These are phyloP conservation scores for Streptanthus diversifolius DNA, from an alignment of 345 rosid species.

Conservation along the genomic window DNA sequence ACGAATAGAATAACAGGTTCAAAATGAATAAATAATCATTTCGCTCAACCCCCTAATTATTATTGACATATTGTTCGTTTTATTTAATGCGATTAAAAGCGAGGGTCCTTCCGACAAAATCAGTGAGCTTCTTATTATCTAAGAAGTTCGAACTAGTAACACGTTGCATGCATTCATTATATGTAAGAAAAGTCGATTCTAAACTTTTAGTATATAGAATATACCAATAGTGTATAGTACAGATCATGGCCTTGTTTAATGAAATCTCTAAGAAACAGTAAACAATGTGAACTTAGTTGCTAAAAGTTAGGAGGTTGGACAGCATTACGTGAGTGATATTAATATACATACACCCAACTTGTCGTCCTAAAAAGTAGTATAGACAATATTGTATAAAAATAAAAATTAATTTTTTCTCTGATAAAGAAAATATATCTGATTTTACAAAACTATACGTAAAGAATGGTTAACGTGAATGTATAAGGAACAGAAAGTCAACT, in stretches of 20 bases:
- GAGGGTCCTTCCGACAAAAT: slow-evolving; percentile 3
- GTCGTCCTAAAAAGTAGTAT: not conserved
- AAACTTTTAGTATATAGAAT: not conserved
- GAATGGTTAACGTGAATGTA: not conserved
- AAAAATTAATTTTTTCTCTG: not conserved
- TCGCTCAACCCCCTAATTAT: not conserved
- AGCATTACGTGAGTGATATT: not conserved
- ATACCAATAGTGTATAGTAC: not conserved
- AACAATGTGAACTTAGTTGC: not conserved
- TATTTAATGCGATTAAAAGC: slow-evolving; percentile 4
- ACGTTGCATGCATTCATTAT: not conserved
- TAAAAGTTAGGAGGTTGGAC: not conserved
- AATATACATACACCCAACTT: not conserved
- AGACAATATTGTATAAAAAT: not conserved
- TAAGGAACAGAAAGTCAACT: not conserved
- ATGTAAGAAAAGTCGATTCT: not conserved
- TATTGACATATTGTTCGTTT: slow-evolving; percentile 1
- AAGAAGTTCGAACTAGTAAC: not conserved
- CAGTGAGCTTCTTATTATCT: not conserved
- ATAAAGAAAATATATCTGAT: not conserved
- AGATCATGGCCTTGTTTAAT: not conserved
- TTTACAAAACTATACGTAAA: not conserved
- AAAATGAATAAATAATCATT: not conserved
- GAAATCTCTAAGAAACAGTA: not conserved
- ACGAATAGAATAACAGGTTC: not conserved